Evolutionary conservation across 225 moss, liverwort and hornwort species (phyloP), one percentile per base, ranked within the genome.

Genomic region (Pleurozium schreberi): DNA sequence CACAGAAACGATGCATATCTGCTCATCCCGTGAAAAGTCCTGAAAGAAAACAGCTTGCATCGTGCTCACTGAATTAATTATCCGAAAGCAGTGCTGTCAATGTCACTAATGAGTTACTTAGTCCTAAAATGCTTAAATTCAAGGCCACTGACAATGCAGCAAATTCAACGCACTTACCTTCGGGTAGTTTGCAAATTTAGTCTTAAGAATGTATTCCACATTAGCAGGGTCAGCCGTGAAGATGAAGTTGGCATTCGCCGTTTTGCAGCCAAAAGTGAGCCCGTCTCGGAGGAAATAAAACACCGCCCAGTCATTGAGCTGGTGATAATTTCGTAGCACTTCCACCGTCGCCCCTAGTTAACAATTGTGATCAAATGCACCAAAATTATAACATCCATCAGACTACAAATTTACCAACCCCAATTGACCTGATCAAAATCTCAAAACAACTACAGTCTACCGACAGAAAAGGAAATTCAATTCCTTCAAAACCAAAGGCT

Each of bases 101-200:
- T 50, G 34, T 82, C 65, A 65, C 65, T 1, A 34, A 47, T 82
- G 33, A 63, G 16, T 9, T n/a, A n/a, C n/a, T n/a, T 2, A 16
- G 50, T 25, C 50, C 64, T 17, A 21, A 21, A 57, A 57, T 15
- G 33, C 11, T 14, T 22, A 40, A n/a, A n/a, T n/a, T n/a, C n/a
- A 7, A 43, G 11, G 36, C 33, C 59, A 17, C 36, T 34, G 60
- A 36, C 60, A 74, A 47, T 58, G 25, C 73, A 69, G 43, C 15
- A 15, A 30, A 71, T 16, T 60, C 16, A 47, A 74, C 2, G 6
- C 12, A 27, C 47, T 22, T 17, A 95, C 96, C 96, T 97, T 97
- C 8, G 96, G 96, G 68, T 93, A 96, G 43, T 98, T 98, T 12
- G 88, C 82, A 88, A 98, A 98, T 77, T 96, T 95, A n/a, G 92